Evolutionary conservation across 2,329 filamentous ascomycete genomes (phyloP).

Genomic region (Arthrobotrys conoides): DNA sequence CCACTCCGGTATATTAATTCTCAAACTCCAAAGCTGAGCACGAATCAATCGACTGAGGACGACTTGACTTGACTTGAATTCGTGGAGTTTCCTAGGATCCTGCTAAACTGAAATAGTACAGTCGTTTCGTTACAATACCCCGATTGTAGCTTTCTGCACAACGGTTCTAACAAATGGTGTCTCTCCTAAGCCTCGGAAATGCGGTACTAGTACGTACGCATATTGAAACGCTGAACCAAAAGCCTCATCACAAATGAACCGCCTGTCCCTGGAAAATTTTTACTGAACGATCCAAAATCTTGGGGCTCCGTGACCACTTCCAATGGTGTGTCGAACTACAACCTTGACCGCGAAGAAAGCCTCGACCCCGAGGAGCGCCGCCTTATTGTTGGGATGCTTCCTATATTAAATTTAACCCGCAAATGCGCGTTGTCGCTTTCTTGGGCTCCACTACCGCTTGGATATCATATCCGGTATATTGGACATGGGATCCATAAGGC

Average conservation of each 20-base stretch:
- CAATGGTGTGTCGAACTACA: background rate
- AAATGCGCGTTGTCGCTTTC: background rate
- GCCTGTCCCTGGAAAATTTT: background rate
- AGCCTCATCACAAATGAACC: background rate
- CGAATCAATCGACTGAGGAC: conserved; percentile 1
- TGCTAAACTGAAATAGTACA: conserved; percentile 1
- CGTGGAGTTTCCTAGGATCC: background rate
- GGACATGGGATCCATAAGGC: background rate
- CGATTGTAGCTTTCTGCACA: background rate
- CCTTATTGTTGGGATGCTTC: background rate
- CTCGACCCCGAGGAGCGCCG: background rate
- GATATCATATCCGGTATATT: background rate
- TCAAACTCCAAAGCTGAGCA: conserved; percentile 11
- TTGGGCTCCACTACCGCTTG: background rate
- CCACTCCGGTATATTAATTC: background rate
- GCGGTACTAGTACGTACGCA: background rate
- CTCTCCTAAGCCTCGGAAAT: background rate
- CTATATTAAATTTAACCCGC: background rate
- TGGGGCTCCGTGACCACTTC: background rate
- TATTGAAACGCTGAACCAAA: background rate
- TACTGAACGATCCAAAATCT: background rate
- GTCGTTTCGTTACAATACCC: conserved; percentile 1
- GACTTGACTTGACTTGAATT: conserved; percentile 21
- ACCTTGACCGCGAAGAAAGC: background rate
- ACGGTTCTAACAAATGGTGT: background rate